Conservation (phyloP, 441 rosid genomes). For the Adansonia gregorii region DNA sequence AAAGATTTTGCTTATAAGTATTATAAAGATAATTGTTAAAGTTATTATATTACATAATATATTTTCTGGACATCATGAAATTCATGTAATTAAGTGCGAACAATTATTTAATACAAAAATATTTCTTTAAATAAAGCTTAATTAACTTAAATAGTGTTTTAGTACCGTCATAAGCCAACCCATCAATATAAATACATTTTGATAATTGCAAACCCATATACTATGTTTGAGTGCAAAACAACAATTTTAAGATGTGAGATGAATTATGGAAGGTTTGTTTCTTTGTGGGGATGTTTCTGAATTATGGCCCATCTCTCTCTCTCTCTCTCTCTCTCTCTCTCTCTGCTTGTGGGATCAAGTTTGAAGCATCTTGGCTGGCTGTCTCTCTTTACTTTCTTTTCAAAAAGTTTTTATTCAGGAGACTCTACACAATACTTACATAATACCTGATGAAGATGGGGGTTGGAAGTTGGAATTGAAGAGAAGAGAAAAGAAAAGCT, state of each 20-base stretch:
- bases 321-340: slow-evolving; percentile 10
- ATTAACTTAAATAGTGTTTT: neutral
- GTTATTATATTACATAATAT: no score
- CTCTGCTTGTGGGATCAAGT: slow-evolving; percentile 46
- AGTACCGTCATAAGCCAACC: neutral
- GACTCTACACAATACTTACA: slow-evolving; percentile 24
- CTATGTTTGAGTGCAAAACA: slow-evolving; percentile 40
- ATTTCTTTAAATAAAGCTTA: no score
- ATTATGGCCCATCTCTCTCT: slow-evolving; percentile 42
- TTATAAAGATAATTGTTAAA: no score
- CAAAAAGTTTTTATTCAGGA: slow-evolving; percentile 42
- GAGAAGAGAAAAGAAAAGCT: slow-evolving; percentile 29
- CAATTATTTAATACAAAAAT: no score
- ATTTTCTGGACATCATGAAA: no score
- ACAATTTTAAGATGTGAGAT: slow-evolving; percentile 31
- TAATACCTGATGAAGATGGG: slow-evolving; percentile 45
- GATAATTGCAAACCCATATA: neutral
- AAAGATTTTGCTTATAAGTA: no score
- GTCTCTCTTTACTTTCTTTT: slow-evolving; percentile 26
- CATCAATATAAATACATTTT: no score
- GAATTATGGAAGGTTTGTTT: slow-evolving; percentile 49
- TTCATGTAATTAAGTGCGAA: no score
- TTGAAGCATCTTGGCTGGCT: slow-evolving; percentile 41
- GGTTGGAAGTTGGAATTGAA: slow-evolving; percentile 17
- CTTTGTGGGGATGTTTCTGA: slow-evolving; percentile 39